These are phyloP conservation scores for Aspergillus ochraceus DNA, from an alignment of 2,329 filamentous ascomycete genomes.

Conservation along the genomic window DNA sequence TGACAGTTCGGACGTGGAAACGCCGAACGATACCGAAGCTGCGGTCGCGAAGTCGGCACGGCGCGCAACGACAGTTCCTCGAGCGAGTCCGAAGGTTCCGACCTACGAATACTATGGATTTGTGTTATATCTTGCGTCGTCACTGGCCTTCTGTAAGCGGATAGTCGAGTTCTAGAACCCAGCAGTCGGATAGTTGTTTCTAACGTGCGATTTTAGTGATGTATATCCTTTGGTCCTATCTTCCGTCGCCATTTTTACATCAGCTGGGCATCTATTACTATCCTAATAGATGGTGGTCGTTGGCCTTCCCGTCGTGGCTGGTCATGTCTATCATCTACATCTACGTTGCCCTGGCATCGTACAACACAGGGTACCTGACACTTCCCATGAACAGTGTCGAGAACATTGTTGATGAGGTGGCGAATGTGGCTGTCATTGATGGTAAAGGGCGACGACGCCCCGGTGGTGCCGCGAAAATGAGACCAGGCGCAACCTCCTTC, in stretches of 20 bases:
- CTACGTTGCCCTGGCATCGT: conserved; percentile 85
- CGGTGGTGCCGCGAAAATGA: conserved; percentile 45
- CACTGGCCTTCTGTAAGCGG: conserved; percentile 71
- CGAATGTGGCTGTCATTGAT: conserved; percentile 81
- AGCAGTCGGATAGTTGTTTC: background rate
- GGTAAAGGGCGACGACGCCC: conserved; percentile 60
- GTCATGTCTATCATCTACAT: conserved; percentile 89
- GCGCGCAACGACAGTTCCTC: conserved; percentile 67
- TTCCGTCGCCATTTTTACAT: conserved; percentile 88
- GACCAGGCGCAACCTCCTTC: conserved; percentile 41
- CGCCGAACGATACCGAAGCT: conserved; percentile 59
- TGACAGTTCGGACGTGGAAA: conserved; percentile 85
- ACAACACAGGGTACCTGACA: conserved; percentile 88
- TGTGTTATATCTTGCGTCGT: conserved; percentile 88
- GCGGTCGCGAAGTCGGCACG: conserved; percentile 61
- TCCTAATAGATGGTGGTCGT: conserved; percentile 95
- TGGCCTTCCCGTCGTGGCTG: conserved; percentile 86
- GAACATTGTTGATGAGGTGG: conserved; percentile 88
- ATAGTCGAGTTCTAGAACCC: background rate
- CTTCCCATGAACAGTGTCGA: conserved; percentile 76
- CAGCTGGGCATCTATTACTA: conserved; percentile 95
- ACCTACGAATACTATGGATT: conserved; percentile 99
- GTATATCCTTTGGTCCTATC: conserved; percentile 79
- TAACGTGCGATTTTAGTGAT: conserved; percentile 44
- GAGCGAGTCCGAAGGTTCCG: conserved; percentile 89